These are phyloP conservation scores for Melampsora larici-populina DNA, from an alignment of 1,284 basidiomycete genomes.

Conservation along the genomic window DNA sequence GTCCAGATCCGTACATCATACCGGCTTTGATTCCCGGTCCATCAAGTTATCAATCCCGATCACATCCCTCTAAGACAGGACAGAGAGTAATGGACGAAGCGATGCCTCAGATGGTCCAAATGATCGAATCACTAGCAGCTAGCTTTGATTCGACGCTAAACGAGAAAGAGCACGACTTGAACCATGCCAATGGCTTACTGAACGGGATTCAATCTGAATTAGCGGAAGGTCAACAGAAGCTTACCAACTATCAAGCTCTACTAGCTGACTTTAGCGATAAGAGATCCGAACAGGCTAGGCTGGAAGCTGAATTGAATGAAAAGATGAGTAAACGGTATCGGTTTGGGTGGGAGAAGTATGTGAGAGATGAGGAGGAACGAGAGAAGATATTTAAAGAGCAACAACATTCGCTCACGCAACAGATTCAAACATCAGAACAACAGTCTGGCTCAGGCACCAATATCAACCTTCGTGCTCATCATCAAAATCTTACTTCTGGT, in stretches of 20 bases:
- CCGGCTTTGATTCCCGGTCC: background rate
- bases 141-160: constrained; percentile 89
- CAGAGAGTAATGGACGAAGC: constrained; percentile 43
- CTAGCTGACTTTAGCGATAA: constrained; percentile 68
- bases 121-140: constrained; percentile 85
- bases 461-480: background rate
- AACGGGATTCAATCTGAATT: constrained; percentile 88
- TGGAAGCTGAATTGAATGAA: constrained; percentile 66
- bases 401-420: background rate
- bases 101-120: constrained; percentile 73
- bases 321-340: constrained; percentile 78
- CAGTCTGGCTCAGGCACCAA: background rate
- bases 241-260: constrained; percentile 62
- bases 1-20: constrained; percentile 12
- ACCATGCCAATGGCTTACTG: constrained; percentile 82
- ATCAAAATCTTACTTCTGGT: constrained; percentile 35
- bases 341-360: constrained; percentile 86
- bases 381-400: constrained; percentile 60
- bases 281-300: constrained; percentile 62
- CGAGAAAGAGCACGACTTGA: constrained; percentile 85
- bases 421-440: background rate
- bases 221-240: constrained; percentile 70
- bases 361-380: constrained; percentile 74
- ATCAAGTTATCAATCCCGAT: background rate
- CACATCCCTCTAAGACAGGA: constrained; percentile 27